These are phyloP conservation scores for Plantago ovata DNA, from an alignment of 257 asterid genomes.

Conservation along the genomic window DNA sequence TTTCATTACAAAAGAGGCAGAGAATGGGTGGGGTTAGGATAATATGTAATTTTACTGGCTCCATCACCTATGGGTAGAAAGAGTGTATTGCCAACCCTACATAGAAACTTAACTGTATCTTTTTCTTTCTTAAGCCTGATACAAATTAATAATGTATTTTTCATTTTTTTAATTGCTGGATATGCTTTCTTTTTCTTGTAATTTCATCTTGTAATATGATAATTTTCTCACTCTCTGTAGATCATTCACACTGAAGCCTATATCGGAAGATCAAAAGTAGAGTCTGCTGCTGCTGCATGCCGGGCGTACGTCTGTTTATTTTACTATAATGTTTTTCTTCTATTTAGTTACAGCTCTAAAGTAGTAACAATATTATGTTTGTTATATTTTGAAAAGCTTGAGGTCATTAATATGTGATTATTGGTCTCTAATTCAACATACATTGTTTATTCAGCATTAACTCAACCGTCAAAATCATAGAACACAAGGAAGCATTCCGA, in stretches of 20 bases:
- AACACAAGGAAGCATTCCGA: conserved; percentile 84
- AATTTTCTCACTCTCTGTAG: conserved; percentile 32
- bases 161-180: not conserved
- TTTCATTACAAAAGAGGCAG: too few species aligned
- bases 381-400: not conserved
- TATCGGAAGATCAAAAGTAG: conserved; percentile 92
- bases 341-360: not conserved
- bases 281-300: conserved; percentile 98
- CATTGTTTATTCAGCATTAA: conserved; percentile 58
- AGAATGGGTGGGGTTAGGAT: too few species aligned
- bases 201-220: conserved; percentile 6
- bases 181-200: not conserved
- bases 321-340: not conserved
- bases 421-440: conserved; percentile 7
- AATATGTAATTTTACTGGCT: too few species aligned
- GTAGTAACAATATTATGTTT: not conserved
- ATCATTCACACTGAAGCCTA: conserved; percentile 90
- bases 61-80: too few species aligned
- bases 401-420: conserved; percentile 2
- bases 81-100: too few species aligned
- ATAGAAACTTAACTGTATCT: too few species aligned
- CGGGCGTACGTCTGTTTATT: conserved; percentile 52
- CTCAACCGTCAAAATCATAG: conserved; percentile 65
- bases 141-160: not conserved
- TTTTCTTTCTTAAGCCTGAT: not conserved